Percentiles rank a stretch among this genome's conserved stretches.
Evolutionary conservation across 2,329 filamentous ascomycete genomes (phyloP).

Genomic region (Penicillium sp.): DNA sequence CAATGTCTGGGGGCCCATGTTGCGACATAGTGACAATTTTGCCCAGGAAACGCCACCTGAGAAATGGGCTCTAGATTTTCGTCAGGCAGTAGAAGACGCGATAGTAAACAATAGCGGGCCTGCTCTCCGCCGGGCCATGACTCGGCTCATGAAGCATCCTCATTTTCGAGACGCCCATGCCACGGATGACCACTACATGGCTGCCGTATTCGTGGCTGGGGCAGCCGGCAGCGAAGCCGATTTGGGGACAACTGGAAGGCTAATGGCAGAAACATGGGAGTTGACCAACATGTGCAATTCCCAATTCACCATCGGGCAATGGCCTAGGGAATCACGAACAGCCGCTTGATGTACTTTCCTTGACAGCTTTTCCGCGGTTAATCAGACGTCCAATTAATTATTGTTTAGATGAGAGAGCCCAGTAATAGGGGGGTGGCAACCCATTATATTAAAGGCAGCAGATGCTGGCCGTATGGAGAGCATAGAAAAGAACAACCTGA

Average conservation of each 20-base stretch:
- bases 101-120: conserved; percentile 54
- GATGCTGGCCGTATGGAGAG: too few relatives aligned
- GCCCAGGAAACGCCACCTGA: conserved; percentile 59
- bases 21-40: conserved; percentile 62
- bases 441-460: too few relatives aligned
- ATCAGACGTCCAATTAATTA: too few relatives aligned
- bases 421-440: too few relatives aligned
- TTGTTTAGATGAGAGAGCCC: too few relatives aligned
- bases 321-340: conserved; percentile 15
- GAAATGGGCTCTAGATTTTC: conserved; percentile 61
- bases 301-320: conserved; percentile 55
- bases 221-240: conserved; percentile 51
- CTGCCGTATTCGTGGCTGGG: conserved; percentile 62
- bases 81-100: conserved; percentile 62
- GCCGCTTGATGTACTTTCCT: too few relatives aligned
- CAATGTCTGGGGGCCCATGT: conserved; percentile 64
- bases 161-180: conserved; percentile 64
- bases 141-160: conserved; percentile 66
- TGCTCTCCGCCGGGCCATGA: conserved; percentile 51
- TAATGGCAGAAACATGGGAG: conserved; percentile 62
- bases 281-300: conserved; percentile 63
- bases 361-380: too few relatives aligned
- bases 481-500: too few relatives aligned
- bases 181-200: conserved; percentile 70
- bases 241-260: conserved; percentile 28